These are phyloP conservation scores for Xerocomus nothofagi DNA, from an alignment of 1,284 basidiomycete genomes.

Conservation along the genomic window DNA sequence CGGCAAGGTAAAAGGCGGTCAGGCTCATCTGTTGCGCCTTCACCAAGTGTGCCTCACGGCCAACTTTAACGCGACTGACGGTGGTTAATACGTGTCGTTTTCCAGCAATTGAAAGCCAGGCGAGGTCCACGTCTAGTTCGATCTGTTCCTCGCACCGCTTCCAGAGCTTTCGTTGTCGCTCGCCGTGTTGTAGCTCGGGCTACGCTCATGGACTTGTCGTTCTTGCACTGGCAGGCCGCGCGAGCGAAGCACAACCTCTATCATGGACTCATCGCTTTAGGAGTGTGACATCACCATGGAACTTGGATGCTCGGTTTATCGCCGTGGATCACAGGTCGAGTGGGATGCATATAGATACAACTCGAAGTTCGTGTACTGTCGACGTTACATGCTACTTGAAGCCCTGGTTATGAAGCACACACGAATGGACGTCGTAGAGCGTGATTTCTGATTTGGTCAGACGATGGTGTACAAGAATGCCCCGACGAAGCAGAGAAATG, in stretches of 20 bases:
- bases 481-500: too few species aligned
- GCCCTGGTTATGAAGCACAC: too few species aligned
- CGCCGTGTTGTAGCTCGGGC: slow-evolving; percentile 18
- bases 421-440: too few species aligned
- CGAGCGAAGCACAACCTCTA: slow-evolving; percentile 22
- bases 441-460: too few species aligned
- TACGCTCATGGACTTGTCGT: slow-evolving; percentile 22
- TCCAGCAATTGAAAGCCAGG: slow-evolving; percentile 2
- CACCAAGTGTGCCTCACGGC: slow-evolving; percentile 15
- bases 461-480: too few species aligned
- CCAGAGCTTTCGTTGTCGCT: slow-evolving; percentile 23
- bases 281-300: slow-evolving; percentile 24
- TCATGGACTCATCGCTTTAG: slow-evolving; percentile 26
- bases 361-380: too few species aligned
- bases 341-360: too few species aligned
- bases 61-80: slow-evolving; percentile 25
- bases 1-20: slow-evolving; percentile 26
- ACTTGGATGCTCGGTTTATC: too few species aligned
- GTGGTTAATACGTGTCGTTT: slow-evolving; percentile 18
- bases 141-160: slow-evolving; percentile 22
- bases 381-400: too few species aligned
- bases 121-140: slow-evolving; percentile 9
- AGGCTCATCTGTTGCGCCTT: slow-evolving; percentile 14
- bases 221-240: slow-evolving; percentile 32
- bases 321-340: too few species aligned